These are phyloP conservation scores for Coix lacrymajobi DNA, from an alignment of 176 grass and related monocot genomes.

Conservation along the genomic window DNA sequence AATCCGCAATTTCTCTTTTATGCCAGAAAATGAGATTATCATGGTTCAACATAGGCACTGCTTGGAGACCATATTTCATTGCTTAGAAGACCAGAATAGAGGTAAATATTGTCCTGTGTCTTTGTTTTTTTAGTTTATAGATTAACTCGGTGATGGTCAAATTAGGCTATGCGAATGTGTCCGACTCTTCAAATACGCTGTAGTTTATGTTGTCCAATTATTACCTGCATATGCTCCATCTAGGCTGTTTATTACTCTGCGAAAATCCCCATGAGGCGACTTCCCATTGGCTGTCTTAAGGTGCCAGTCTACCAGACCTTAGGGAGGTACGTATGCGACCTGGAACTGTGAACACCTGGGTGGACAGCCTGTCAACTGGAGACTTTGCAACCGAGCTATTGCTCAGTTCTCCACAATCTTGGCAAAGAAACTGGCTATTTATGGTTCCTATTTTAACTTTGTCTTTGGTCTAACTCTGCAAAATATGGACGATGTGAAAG, in stretches of 20 bases:
- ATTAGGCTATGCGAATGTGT: background rate
- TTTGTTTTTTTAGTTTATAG: background rate
- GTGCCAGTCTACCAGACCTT: background rate
- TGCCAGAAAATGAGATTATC: constrained; percentile 91
- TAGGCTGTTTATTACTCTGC: background rate
- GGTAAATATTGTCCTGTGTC: constrained; percentile 27
- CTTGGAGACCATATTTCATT: constrained; percentile 94
- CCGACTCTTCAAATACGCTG: background rate
- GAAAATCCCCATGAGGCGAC: background rate
- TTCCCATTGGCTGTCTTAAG: background rate
- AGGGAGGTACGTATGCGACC: background rate
- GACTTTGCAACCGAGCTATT: background rate
- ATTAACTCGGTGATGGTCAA: background rate
- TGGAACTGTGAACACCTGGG: background rate
- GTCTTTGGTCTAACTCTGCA: background rate
- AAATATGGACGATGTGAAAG: background rate
- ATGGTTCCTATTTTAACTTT: constrained; percentile 11
- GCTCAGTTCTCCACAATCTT: background rate
- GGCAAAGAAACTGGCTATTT: background rate
- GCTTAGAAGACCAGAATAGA: constrained; percentile 87
- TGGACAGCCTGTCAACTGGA: background rate
- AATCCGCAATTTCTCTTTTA: constrained; percentile 98
- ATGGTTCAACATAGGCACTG: constrained; percentile 99
- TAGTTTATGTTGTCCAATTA: background rate
- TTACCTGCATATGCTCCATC: background rate